Evolutionary conservation across 768 basidiomycete species (phyloP).

Genomic region (Pisolithus albus): DNA sequence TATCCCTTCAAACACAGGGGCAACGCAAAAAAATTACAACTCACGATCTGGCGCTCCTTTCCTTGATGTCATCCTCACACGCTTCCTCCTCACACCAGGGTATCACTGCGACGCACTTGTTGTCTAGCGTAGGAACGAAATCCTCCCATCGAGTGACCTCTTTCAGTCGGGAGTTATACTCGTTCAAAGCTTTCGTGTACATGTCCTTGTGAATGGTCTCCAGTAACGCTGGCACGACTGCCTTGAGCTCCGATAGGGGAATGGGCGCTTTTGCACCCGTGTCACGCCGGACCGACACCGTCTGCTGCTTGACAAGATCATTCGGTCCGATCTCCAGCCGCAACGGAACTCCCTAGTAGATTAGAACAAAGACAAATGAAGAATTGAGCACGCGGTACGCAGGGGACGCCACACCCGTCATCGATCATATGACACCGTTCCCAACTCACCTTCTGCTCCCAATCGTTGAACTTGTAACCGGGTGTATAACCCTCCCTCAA

Average conservation of each 20-base stretch:
- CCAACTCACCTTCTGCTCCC: constrained; percentile 85
- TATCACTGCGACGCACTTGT: constrained; percentile 79
- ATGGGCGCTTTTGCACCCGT: constrained; percentile 56
- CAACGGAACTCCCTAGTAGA: constrained; percentile 80
- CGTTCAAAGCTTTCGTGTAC: constrained; percentile 69
- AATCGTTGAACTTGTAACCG: constrained; percentile 98
- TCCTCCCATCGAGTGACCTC: constrained; percentile 85
- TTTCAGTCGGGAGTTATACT: constrained; percentile 65
- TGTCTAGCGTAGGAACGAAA: constrained; percentile 84
- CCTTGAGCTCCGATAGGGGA: constrained; percentile 40
- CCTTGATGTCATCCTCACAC: constrained; percentile 99
- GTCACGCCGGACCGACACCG: constrained; percentile 77
- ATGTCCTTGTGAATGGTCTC: constrained; percentile 86
- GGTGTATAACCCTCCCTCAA: constrained; percentile 94
- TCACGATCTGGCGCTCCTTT: constrained; percentile 80
- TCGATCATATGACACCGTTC: too few species aligned
- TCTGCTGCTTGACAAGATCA: constrained; percentile 78
- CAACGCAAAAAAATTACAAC: constrained; percentile 6
- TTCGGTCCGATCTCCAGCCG: constrained; percentile 96
- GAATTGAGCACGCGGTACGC: background rate
- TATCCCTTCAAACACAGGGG: background rate
- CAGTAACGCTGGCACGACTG: constrained; percentile 57
- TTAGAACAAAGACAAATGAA: background rate
- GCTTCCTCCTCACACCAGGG: constrained; percentile 94
- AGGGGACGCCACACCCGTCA: background rate